Conservation (phyloP, 78 protist genomes). For the Dictyostelium brefeldianum region DNA sequence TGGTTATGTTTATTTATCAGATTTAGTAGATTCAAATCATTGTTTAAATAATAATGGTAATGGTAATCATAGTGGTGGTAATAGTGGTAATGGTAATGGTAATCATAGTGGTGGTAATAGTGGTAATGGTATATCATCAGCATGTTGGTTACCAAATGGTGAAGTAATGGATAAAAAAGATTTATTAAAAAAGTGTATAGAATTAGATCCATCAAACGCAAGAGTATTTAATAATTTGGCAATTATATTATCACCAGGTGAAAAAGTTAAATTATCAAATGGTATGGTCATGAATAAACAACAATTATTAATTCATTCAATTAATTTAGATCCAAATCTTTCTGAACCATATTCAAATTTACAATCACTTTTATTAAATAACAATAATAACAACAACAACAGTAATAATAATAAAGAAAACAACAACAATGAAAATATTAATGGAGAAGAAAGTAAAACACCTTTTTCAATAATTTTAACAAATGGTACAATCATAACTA, state of each 20-base stretch:
- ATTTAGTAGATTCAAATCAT: not conserved
- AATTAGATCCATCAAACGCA: constrained; percentile 8
- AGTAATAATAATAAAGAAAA: not conserved
- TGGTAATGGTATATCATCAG: not conserved
- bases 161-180: not conserved
- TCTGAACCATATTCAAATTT: constrained; percentile 5
- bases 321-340: not conserved
- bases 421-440: not conserved
- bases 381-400: not conserved
- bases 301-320: constrained; percentile 7
- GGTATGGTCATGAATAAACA: constrained; percentile 1
- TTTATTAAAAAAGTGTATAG: not conserved
- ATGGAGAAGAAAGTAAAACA: constrained; percentile 19
- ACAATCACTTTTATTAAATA: not conserved
- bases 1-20: constrained; percentile 15
- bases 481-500: constrained; percentile 2
- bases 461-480: constrained; percentile 1
- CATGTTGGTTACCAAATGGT: constrained; percentile 14
- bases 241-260: not conserved
- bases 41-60: not conserved
- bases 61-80: not conserved
- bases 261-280: not conserved
- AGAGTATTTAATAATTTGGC: not conserved
- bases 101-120: not conserved
- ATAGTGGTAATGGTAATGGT: not conserved